A percentile compares a stretch with the other conserved stretches of the same genome.
phyloP scores from a whole-genome alignment of 305 asterid species.

The Solanum hybrid region DNA sequence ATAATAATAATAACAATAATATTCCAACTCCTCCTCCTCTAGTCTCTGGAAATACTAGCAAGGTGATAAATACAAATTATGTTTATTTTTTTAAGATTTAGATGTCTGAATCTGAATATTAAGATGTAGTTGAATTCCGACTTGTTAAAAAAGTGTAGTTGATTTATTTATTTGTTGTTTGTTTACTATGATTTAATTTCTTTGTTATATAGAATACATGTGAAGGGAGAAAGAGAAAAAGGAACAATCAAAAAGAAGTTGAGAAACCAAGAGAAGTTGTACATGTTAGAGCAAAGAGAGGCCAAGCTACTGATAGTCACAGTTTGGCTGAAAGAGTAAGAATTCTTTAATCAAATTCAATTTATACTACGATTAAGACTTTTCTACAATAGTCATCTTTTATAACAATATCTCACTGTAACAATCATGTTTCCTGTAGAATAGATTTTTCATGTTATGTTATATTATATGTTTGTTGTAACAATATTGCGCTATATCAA shows the following conservation, averaged over 20 bases:
- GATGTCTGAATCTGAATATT: neutral
- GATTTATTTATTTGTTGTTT: neutral
- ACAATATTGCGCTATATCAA: neutral
- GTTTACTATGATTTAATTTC: neutral
- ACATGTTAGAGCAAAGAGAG: constrained; percentile 97
- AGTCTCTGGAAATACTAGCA: constrained; percentile 22
- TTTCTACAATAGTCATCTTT: neutral
- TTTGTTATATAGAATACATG: constrained; percentile 21
- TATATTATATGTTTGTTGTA: neutral
- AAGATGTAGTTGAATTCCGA: neutral
- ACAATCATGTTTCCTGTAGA: neutral
- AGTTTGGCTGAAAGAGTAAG: constrained; percentile 95
- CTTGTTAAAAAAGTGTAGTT: too few relatives aligned
- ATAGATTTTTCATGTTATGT: neutral
- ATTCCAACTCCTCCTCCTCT: constrained; percentile 21
- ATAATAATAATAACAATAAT: neutral
- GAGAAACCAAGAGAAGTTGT: constrained; percentile 78
- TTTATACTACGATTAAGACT: neutral
- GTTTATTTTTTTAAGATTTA: neutral
- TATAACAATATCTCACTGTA: neutral
- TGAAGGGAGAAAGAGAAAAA: constrained; percentile 42
- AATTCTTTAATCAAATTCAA: neutral
- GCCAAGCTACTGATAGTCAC: constrained; percentile 80
- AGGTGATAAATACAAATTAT: constrained; percentile 15
- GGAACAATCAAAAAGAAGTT: constrained; percentile 39